Evolutionary conservation across 768 basidiomycete species (phyloP), one percentile per base, ranked within the genome.

Genomic region (Agaricus sinodeliciosus): DNA sequence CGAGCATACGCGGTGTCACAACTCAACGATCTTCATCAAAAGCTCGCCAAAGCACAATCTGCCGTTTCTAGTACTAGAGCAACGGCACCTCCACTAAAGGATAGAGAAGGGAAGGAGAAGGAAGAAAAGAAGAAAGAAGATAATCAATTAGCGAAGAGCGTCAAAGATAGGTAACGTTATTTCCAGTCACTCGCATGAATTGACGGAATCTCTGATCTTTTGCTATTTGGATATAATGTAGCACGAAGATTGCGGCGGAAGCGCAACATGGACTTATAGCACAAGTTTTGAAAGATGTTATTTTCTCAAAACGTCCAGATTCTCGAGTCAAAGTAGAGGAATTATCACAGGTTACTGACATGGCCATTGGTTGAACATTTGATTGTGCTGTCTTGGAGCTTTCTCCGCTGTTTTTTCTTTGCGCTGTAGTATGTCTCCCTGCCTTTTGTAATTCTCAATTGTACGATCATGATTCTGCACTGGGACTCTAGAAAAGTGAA

Each of bases 1-100:
- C 87, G 93, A 36, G 87, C 88, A 50, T 98, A 97, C 66, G 87
- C 93, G 2, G 93, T 93, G 0, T 87, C 91, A 0, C 95, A 98
- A 64, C 77, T 98, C 2, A 72, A 79, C 16, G 96, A 98, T 69
- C 69, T 98, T 34, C 88, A 93, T 50, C 85, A 92, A 69, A 99
- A 98, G 67, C 74, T 99, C 15, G 69, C 78, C 2, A 90, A 84
- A 61, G 87, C 87, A 2, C 83, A 85, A 57, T 63, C 67, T 1
- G 63, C 77, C 1, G 79, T 90, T 0, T 60, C 72, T 1, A 74
- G 66, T 27, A 85, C 89, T 3, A 79, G 87, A 2, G 76, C 85
- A 0, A 63, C 77, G 0, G 66, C 77, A 4, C 84, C 85, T 0
- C 55, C 69, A 0, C 39, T 77, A 47, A 84, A 84, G 54, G 79